These are phyloP conservation scores for Salisapilia sapeloensis DNA, from an alignment of 352 stramenopile genomes.

Conservation along the genomic window DNA sequence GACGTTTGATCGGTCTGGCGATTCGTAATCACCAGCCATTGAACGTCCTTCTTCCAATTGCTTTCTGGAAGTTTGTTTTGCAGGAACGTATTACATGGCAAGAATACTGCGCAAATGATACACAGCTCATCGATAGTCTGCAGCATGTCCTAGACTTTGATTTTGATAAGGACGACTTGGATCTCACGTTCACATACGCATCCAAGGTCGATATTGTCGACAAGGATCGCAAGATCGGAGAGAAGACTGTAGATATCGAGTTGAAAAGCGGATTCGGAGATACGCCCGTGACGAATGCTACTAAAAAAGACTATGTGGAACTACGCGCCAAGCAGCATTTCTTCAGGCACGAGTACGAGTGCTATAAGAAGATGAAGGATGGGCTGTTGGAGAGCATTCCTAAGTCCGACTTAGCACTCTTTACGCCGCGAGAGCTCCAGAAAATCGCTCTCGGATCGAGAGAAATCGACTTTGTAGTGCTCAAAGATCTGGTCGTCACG, in stretches of 20 bases:
- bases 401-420: constrained; percentile 32
- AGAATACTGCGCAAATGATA: constrained; percentile 34
- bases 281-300: constrained; percentile 36
- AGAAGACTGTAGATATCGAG: constrained; percentile 30
- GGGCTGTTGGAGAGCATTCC: constrained; percentile 39
- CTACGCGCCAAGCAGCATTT: constrained; percentile 42
- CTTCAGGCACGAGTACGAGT: constrained; percentile 30
- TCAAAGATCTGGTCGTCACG: constrained; percentile 36
- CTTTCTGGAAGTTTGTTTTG: constrained; percentile 56
- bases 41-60: constrained; percentile 28
- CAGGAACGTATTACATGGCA: constrained; percentile 28
- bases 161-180: constrained; percentile 26
- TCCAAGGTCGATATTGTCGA: constrained; percentile 18
- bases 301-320: constrained; percentile 47
- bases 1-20: constrained; percentile 39
- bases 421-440: constrained; percentile 31
- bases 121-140: constrained; percentile 38
- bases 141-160: constrained; percentile 50
- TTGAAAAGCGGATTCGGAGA: constrained; percentile 14
- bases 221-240: constrained; percentile 1
- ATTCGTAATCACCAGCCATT: constrained; percentile 59
- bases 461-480: constrained; percentile 24
- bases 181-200: constrained; percentile 59
- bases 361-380: constrained; percentile 42
- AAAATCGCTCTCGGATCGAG: constrained; percentile 23